A percentile compares a stretch with the other conserved stretches of the same genome.
These are phyloP conservation scores for Heimioporus retisporus DNA, from an alignment of 1,284 basidiomycete species.

Conservation along the genomic window DNA sequence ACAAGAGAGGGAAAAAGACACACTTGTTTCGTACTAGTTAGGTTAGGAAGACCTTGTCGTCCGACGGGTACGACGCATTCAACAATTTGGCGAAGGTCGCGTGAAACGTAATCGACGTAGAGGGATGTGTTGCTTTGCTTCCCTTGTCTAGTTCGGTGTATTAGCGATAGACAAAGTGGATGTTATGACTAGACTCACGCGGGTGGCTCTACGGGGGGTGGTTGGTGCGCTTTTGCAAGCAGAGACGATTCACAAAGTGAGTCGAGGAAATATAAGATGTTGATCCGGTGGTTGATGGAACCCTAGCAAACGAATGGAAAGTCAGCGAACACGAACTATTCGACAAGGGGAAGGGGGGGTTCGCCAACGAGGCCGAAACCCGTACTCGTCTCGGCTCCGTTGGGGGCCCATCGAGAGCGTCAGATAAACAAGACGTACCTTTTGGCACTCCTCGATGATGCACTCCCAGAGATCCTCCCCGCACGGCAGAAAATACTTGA, in stretches of 20 bases:
- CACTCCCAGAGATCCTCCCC: conserved; percentile 97
- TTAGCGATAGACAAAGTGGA: not conserved
- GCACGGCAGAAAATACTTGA: conserved; percentile 86
- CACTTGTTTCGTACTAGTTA: conserved; percentile 88
- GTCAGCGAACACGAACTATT: not conserved
- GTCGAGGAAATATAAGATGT: conserved; percentile 94
- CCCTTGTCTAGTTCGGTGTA: not conserved
- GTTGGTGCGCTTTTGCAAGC: conserved; percentile 65
- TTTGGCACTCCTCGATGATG: conserved; percentile 90
- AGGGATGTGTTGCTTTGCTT: conserved; percentile 49
- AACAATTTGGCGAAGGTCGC: conserved; percentile 83
- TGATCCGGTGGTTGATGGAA: conserved; percentile 91
- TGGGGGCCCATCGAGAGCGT: not conserved
- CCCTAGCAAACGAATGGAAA: conserved; percentile 59
- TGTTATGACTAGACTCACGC: conserved; percentile 17
- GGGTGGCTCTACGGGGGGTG: conserved; percentile 24
- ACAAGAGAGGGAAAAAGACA: conserved; percentile 24
- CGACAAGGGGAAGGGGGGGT: not conserved
- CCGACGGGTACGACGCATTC: conserved; percentile 86
- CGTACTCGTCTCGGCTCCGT: too few species aligned
- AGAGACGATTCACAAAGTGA: conserved; percentile 85
- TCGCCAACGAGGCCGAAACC: not conserved
- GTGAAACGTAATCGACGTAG: conserved; percentile 81
- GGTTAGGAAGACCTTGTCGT: conserved; percentile 85
- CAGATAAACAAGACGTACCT: conserved; percentile 55